A percentile compares a stretch with the other conserved stretches of the same genome.
Evolutionary conservation across 1,284 basidiomycete species (phyloP).

Genomic region (Calocybe gambosa): DNA sequence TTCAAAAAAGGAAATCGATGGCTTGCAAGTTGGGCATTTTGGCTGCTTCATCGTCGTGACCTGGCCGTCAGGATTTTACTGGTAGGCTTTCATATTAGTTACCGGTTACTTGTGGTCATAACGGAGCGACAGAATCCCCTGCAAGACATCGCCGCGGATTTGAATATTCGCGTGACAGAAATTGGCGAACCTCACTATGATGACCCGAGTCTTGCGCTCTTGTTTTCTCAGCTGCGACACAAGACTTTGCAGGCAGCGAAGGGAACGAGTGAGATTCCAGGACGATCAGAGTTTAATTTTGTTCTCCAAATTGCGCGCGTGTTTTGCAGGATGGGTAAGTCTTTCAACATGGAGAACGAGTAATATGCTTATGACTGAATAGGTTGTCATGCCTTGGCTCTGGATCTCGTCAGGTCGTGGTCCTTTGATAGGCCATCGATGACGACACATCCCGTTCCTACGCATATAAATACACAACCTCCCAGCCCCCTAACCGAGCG

Average conservation of each 20-base stretch:
- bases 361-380: constrained; percentile 8
- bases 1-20: constrained; percentile 86
- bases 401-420: constrained; percentile 86
- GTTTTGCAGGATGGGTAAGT: constrained; percentile 86
- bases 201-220: constrained; percentile 82
- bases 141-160: constrained; percentile 55
- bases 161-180: constrained; percentile 49
- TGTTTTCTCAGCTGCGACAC: constrained; percentile 86
- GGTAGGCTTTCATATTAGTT: constrained; percentile 36
- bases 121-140: constrained; percentile 59
- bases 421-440: constrained; percentile 76
- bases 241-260: constrained; percentile 90
- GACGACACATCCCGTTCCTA: constrained; percentile 23
- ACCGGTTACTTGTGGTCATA: not conserved
- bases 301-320: constrained; percentile 89
- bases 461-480: constrained; percentile 22
- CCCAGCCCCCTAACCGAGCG: constrained; percentile 38
- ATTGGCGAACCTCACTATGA: constrained; percentile 88
- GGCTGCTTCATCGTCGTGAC: constrained; percentile 82
- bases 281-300: constrained; percentile 86
- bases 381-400: constrained; percentile 91
- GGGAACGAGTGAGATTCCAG: constrained; percentile 85
- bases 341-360: not conserved
- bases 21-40: constrained; percentile 97
- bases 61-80: constrained; percentile 80